Evolutionary conservation across 2,329 filamentous ascomycete genomes (phyloP), one percentile per base, ranked within the genome.

Genomic region (Didymella glomerata): DNA sequence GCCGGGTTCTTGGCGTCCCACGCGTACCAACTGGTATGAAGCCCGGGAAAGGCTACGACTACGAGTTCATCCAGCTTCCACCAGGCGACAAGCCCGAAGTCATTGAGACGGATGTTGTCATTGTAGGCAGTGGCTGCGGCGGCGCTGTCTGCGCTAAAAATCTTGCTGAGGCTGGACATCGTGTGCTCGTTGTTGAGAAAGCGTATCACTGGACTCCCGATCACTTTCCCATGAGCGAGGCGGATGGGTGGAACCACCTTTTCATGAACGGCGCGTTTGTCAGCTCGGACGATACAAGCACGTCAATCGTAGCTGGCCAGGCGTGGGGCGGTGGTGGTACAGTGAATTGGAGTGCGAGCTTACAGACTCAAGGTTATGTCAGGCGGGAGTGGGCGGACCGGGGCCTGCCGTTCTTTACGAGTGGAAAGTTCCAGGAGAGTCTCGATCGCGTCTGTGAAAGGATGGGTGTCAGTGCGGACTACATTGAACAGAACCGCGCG

Each of bases 251-350:
- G 44, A 76, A 82, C 7, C 86, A 90, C 68, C 80, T 97, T 27
- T 95, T 86, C 68, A 90, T 93, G 67, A 87, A 86, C 61, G 85
- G 85, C 22, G 90, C 90, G 8, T 75, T 86, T 18, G 83, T 66
- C 81, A 82, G 61, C 81, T 89, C 64, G 0, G 78, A 83, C 34
- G 79, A 80, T 56, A 75, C 66, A 27, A 74, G 84, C 6, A 80
- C 89, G 30, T 84, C 79, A 16, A 76, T 94, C 13, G 74, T 91
- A 2, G 86, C 90, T 0, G 93, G 91, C 1, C 85, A 86, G 55
- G 86, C 86, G 30, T 96, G 90, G 86, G 93, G 93, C 28, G 93
- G 93, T 41, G 93, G 93, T 54, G 93, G 93, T 6, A 92, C 91
- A 0, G 78, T 97, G 68, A 97, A 97, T 77, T 97, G 93, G 93